These are phyloP conservation scores for Coprinellus micaceus DNA, from an alignment of 768 basidiomycete species.

Conservation along the genomic window DNA sequence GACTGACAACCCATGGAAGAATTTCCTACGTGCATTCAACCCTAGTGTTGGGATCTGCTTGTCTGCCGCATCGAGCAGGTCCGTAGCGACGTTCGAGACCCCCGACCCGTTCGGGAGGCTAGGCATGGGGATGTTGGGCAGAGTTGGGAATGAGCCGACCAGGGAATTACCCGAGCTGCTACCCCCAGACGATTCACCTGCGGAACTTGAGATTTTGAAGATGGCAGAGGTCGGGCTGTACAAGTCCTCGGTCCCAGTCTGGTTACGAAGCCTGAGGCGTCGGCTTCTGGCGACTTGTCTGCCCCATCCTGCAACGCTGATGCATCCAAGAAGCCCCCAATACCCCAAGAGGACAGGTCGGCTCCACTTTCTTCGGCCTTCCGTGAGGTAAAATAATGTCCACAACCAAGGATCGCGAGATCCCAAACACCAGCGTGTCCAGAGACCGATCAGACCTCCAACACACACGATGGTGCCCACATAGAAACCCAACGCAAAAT, in stretches of 20 bases:
- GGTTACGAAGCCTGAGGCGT: conserved; percentile 53
- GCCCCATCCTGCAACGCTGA: conserved; percentile 95
- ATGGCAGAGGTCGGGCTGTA: background rate
- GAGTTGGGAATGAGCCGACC: conserved; percentile 43
- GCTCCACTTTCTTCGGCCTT: conserved; percentile 75
- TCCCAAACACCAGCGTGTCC: conserved; percentile 87
- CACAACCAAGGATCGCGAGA: conserved; percentile 85
- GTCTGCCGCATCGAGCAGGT: conserved; percentile 79
- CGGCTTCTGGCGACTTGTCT: conserved; percentile 80
- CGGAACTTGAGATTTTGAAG: background rate
- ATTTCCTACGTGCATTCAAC: conserved; percentile 91
- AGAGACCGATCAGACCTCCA: conserved; percentile 79
- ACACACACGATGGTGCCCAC: conserved; percentile 72
- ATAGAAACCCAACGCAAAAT: conserved; percentile 84
- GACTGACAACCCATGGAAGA: conserved; percentile 94
- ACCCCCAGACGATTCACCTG: background rate
- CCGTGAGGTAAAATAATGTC: conserved; percentile 72
- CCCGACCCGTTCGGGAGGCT: conserved; percentile 43
- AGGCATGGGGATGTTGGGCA: conserved; percentile 44
- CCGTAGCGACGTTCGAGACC: conserved; percentile 56
- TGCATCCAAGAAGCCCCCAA: conserved; percentile 75
- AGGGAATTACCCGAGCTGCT: conserved; percentile 19
- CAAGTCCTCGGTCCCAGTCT: background rate
- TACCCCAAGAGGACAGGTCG: conserved; percentile 75
- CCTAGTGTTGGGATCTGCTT: conserved; percentile 87